phyloP scores from a whole-genome alignment of 345 rosid species.

The Salix koriyanagi region DNA sequence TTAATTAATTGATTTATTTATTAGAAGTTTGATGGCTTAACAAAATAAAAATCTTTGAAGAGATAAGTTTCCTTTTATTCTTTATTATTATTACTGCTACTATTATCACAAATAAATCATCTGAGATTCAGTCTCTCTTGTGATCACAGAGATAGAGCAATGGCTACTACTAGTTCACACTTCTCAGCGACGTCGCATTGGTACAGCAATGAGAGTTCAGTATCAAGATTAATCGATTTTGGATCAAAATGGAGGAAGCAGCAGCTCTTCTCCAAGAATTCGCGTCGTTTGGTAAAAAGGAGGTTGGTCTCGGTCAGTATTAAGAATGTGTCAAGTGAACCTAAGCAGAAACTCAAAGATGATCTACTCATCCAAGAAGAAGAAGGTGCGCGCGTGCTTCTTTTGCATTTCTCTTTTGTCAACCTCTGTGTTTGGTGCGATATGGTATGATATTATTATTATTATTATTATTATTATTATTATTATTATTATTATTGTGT shows the following conservation, averaged over 20 bases:
- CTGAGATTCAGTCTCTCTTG: not conserved
- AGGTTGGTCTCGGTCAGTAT: slow-evolving; percentile 10
- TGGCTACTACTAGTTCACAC: slow-evolving; percentile 9
- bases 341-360: slow-evolving; percentile 4
- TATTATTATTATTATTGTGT: too few species aligned
- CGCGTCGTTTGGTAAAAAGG: not conserved
- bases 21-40: too few species aligned
- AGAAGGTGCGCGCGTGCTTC: not conserved
- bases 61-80: not conserved
- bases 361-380: not conserved
- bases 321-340: slow-evolving; percentile 23
- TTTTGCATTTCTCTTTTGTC: not conserved
- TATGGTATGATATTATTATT: not conserved
- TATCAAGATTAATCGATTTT: slow-evolving; percentile 3
- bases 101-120: not conserved
- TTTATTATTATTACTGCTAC: too few species aligned
- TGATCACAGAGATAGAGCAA: slow-evolving; percentile 2
- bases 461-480: too few species aligned
- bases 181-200: slow-evolving; percentile 5
- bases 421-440: not conserved
- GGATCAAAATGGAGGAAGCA: slow-evolving; percentile 10
- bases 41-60: not conserved
- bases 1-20: too few species aligned
- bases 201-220: not conserved
- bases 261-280: slow-evolving; percentile 7